These are phyloP conservation scores for Globisporangium sylvaticum DNA, from an alignment of 352 stramenopile species.

Conservation along the genomic window DNA sequence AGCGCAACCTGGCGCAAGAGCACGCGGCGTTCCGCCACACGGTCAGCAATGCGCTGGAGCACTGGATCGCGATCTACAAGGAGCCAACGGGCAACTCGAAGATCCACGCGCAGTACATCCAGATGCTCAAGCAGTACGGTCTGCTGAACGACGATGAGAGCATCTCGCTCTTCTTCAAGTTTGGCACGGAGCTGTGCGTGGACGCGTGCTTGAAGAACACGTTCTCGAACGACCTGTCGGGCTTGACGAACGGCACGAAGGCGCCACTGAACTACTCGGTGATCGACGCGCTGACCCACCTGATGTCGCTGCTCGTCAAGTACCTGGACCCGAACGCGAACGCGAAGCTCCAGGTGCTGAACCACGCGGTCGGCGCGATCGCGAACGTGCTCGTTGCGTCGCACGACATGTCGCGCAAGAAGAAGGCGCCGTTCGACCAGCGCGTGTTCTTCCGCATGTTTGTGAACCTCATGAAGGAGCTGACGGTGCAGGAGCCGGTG, in stretches of 20 bases:
- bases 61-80: conserved; percentile 98
- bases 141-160: conserved; percentile 95
- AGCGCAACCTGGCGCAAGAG: conserved; percentile 57
- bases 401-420: conserved; percentile 79
- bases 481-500: conserved; percentile 93
- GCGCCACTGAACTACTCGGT: conserved; percentile 89
- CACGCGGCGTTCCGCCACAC: conserved; percentile 83
- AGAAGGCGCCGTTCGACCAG: conserved; percentile 93
- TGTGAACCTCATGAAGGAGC: conserved; percentile 96
- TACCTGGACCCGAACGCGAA: conserved; percentile 87
- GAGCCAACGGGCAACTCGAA: conserved; percentile 92
- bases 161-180: conserved; percentile 97
- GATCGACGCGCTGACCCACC: conserved; percentile 94
- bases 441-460: conserved; percentile 98
- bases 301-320: conserved; percentile 95
- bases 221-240: conserved; percentile 29
- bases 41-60: conserved; percentile 92
- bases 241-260: conserved; percentile 43
- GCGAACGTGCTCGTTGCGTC: conserved; percentile 92
- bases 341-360: conserved; percentile 87
- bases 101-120: conserved; percentile 95
- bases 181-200: conserved; percentile 95
- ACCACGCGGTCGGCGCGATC: conserved; percentile 94
- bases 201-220: conserved; percentile 93
- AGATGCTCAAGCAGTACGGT: conserved; percentile 95